Base-by-base conservation (phyloP, 768 basidiomycete genomes). In the Termitomyces titanicus region DNA sequence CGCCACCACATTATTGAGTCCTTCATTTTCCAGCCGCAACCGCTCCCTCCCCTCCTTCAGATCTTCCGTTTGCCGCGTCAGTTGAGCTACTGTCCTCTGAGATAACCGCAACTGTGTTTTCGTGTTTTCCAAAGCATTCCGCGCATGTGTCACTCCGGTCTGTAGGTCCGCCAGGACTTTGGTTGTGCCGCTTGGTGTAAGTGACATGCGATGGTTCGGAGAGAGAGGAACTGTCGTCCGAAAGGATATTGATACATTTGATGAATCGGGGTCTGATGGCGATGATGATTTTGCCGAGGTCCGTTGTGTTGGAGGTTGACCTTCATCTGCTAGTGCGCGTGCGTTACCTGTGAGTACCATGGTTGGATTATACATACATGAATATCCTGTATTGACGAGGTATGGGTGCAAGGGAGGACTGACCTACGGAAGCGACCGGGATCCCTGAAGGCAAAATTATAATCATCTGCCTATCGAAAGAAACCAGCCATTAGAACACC, bases 81-180 rank as follows among this genome's bases (percentile, higher is more conserved):
- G 70, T 67, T 89, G 87, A 27, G 90, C 90, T 11, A 94, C 93
- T 46, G 83, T 86, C 55, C 92, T 76, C 67, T 95, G 92, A 9
- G 88, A 88, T 39, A 92, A 68, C 56, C 93, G 72, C 43, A 95
- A 74, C 67, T 95, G 93, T 18, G 81, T 73, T 65, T 91, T 89
- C 11, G 93, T 92, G 65, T 92, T 92, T 68, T 95, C 93, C 54
- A 95, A 74, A 47, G 90, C 90, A 57, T 84, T 86, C 47, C 85
- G 79, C 27, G 90, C 88, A 59, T 87, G 86, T 42, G 86, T 75
- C 7, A 94, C 89, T 48, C 91, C 92, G 0, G 87, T 80, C 68
- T 95, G 93, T 20, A 95, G 79, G 68, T 93, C 91, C 2, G 89
- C 89, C 52, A 95, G 76, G 24, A 95, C 93, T 64, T 89, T 92